These are phyloP conservation scores for Brettanomyces naardenensis DNA, from an alignment of 805 yeast genomes.

Conservation along the genomic window DNA sequence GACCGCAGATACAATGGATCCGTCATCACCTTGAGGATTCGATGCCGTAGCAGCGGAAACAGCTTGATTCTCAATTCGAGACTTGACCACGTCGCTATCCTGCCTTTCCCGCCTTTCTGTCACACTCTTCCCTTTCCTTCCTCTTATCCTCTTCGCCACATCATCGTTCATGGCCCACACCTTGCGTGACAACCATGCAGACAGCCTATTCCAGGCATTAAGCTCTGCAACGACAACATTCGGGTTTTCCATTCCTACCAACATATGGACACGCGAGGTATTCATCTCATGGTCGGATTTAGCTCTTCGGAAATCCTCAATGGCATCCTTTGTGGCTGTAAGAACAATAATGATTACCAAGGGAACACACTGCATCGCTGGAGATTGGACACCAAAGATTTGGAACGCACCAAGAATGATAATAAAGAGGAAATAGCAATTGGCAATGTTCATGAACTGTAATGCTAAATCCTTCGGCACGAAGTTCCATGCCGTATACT, in stretches of 20 bases:
- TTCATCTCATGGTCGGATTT: slow-evolving; percentile 60
- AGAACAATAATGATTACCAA: slow-evolving; percentile 68
- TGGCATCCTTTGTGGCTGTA: slow-evolving; percentile 70
- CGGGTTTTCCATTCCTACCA: slow-evolving; percentile 46
- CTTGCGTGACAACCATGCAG: neutral
- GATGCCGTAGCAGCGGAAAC: neutral
- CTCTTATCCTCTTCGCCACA: neutral
- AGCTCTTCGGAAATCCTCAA: slow-evolving; percentile 68
- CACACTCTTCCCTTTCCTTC: neutral
- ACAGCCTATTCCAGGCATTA: neutral
- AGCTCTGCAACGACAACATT: slow-evolving; percentile 34
- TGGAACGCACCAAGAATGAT: slow-evolving; percentile 53
- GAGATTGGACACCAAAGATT: slow-evolving; percentile 66
- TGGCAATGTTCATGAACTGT: slow-evolving; percentile 55
- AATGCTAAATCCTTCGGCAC: slow-evolving; percentile 46
- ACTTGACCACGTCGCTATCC: neutral
- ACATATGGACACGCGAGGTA: slow-evolving; percentile 51
- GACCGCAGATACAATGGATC: too few relatives aligned
- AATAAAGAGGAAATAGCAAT: slow-evolving; percentile 47
- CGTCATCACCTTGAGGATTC: too few relatives aligned
- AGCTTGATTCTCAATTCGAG: neutral
- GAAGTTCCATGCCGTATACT: slow-evolving; percentile 51
- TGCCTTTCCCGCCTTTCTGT: neutral
- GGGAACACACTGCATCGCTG: slow-evolving; percentile 75
- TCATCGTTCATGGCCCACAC: neutral